Base-by-base conservation (phyloP, 2,329 filamentous ascomycete species). In the Venturia oleaginea region DNA sequence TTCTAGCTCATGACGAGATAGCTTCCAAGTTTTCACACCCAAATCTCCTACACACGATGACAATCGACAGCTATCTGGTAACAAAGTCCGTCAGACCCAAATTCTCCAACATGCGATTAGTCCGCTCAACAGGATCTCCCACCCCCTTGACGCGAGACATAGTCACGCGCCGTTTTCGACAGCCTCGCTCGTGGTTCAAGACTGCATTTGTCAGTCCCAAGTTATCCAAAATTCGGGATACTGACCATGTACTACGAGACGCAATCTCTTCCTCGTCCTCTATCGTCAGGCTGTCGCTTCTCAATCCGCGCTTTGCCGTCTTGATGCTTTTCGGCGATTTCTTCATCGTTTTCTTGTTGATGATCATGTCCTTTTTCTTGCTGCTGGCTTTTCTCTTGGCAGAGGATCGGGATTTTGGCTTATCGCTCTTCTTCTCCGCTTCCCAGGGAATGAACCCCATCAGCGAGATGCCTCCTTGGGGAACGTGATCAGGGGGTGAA, bases 61-160 rank as follows among this genome's bases (percentile, higher is more conserved):
- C 30, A 66, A 67, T 42, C 64, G 59, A 7, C 22, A 51, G n/a
- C 8, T 57, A 57, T 57, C 22, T 34, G 30, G 24, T 34, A 11
- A 57, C 51, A 15, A 57, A 34, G 3, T 57, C 19, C 11, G 27
- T 57, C 27, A 57, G 27, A 10, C 51, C 51, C 27, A 57, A 5
- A 34, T 57, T 57, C 51, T 15, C 51, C 27, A 57, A n/a, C 51
- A 57, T 57, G 8, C 51, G 27, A 10, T 57, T 30, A 7, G 51
- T 57, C 51, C 34, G 51, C 51, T 57, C n/a, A 34, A 57, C 30
- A 22, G 51, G 51, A 34, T 57, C 51, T 34, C n/a, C 51, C 30
- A 57, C 30, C 27, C 1, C 27, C 30, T 57, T 57, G 51, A 6
- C 51, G 8, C 51, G 27, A 32, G 24, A 32, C 27, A 34, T 32